Conservation (phyloP, 2,329 filamentous ascomycete species). For the Diaporthe ampelina region DNA sequence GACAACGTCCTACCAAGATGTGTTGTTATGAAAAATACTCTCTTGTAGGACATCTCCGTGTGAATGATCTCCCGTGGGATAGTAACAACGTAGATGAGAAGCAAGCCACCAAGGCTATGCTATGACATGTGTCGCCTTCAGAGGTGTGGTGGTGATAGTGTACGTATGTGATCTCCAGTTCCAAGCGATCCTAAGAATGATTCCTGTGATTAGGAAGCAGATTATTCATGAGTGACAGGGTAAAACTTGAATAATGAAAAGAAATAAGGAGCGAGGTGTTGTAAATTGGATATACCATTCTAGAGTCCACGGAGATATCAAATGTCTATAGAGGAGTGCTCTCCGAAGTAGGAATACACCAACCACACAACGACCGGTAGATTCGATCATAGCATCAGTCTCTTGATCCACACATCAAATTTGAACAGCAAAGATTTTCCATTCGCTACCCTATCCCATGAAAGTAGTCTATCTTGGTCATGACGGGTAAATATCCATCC, state of each 20-base stretch:
- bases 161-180: too few species aligned
- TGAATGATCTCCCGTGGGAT: too few species aligned
- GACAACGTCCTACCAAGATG: too few species aligned
- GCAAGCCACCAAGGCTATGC: too few species aligned
- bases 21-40: too few species aligned
- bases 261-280: neutral
- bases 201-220: neutral
- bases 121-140: too few species aligned
- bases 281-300: neutral
- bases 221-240: too few species aligned
- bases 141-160: too few species aligned
- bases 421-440: neutral
- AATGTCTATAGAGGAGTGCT: neutral
- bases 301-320: neutral
- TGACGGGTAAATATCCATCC: neutral
- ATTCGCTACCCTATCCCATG: conserved; percentile 26
- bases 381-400: neutral
- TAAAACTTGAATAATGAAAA: too few species aligned
- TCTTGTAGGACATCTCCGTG: too few species aligned
- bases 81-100: too few species aligned
- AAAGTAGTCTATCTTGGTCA: neutral
- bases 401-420: neutral
- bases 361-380: too few species aligned
- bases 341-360: neutral
- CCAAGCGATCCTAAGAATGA: neutral